Percentiles rank a stretch among this genome's conserved stretches.
Evolutionary conservation across 768 basidiomycete genomes (phyloP).

Genomic region (Podaxis rugospora): DNA sequence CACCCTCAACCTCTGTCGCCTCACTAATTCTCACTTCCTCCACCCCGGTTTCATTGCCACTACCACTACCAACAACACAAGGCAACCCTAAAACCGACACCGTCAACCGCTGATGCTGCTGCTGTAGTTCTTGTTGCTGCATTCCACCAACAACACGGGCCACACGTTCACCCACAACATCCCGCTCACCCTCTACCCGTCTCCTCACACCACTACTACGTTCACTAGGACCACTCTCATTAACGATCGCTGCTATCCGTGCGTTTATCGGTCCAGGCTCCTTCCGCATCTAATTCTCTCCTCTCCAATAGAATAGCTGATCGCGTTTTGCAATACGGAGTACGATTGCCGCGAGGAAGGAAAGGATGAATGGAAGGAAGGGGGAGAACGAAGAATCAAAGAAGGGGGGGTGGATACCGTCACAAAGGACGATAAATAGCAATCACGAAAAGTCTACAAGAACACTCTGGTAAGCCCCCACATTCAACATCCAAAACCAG

Average conservation of each 20-base stretch:
- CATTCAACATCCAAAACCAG: too few relatives aligned
- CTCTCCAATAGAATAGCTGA: too few relatives aligned
- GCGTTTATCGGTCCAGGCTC: slow-evolving; percentile 5
- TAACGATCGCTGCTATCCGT: slow-evolving; percentile 7
- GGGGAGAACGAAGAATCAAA: too few relatives aligned
- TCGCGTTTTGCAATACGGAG: too few relatives aligned
- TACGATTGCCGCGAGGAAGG: too few relatives aligned
- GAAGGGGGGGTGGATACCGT: too few relatives aligned
- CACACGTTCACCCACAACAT: slow-evolving; percentile 3
- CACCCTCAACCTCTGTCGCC: neutral
- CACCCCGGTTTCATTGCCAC: neutral
- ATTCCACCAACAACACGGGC: slow-evolving; percentile 4
- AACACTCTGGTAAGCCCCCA: too few relatives aligned
- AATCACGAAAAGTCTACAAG: too few relatives aligned
- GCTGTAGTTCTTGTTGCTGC: neutral
- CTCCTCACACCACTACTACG: neutral
- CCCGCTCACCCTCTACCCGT: neutral
- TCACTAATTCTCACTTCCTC: neutral
- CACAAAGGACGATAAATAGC: too few relatives aligned
- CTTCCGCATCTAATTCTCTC: neutral
- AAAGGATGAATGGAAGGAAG: too few relatives aligned
- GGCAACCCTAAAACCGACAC: neutral
- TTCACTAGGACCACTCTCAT: neutral
- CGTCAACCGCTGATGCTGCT: neutral
- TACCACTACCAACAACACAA: slow-evolving; percentile 3